Conservation (phyloP, 139 green algal genomes). For the Haematococcus sp. region DNA sequence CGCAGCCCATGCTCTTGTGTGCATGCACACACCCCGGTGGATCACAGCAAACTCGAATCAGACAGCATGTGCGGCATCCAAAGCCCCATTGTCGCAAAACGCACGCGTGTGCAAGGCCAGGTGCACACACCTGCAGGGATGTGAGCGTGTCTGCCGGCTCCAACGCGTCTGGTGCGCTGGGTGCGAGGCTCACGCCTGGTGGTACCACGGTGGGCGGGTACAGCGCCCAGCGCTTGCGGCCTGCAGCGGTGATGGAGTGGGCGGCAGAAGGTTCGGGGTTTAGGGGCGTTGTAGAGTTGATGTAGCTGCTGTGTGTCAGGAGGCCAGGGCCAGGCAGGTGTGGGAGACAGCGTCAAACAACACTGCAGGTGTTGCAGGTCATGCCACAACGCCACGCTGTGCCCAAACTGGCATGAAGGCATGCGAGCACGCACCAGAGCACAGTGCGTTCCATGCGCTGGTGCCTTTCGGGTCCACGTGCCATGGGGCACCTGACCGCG, state of each 20-base stretch:
- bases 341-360: too few relatives aligned
- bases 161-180: constrained; percentile 1
- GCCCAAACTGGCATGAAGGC: not conserved
- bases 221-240: constrained; percentile 52
- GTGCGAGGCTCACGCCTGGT: constrained; percentile 22
- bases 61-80: too few relatives aligned
- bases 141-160: constrained; percentile 15
- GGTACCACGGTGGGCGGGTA: constrained; percentile 34
- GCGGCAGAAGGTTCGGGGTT: not conserved
- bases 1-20: too few relatives aligned
- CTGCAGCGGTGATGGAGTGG: constrained; percentile 3
- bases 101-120: too few relatives aligned
- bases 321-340: too few relatives aligned
- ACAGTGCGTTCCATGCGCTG: constrained; percentile 94
- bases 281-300: too few relatives aligned
- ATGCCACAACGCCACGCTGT: too few relatives aligned
- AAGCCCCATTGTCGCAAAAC: too few relatives aligned
- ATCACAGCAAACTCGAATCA: too few relatives aligned
- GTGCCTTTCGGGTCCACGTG: constrained; percentile 87
- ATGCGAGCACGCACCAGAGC: constrained; percentile 3
- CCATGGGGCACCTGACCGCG: constrained; percentile 64
- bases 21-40: too few relatives aligned
- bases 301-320: too few relatives aligned
- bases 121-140: constrained; percentile 13
- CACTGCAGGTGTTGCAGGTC: too few relatives aligned